Base-by-base conservation (phyloP, 805 yeast genomes). In the Komagataella pseudopastoris region DNA sequence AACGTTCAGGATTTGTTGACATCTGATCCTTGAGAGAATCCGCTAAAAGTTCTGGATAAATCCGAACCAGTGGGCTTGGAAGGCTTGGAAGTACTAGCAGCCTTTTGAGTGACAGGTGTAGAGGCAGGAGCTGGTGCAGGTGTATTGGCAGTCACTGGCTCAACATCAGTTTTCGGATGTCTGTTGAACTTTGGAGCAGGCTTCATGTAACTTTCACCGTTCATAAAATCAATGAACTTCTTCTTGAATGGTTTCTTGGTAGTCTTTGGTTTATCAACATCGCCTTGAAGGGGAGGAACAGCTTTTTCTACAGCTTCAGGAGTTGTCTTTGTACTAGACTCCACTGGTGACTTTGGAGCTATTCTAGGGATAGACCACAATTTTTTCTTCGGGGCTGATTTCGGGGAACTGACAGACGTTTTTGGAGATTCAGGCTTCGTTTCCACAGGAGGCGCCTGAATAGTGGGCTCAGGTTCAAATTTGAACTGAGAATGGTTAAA, bases 21-120 rank as follows among this genome's bases (percentile, higher is more conserved):
- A 14, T 57, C 65, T 5, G 76, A 72, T 23, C 76, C 76, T 58
- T 72, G 76, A n/a, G 72, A 68, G 57, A 72, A 72, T 3, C 72
- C 74, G 23, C 72, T 63, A 54, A 72, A 72, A 8, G 39, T 30
- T 30, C 39, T 30, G 6, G 39, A 10, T 14, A 30, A 30, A 30
- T 30, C 39, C 7, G 46, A 53, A 8, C 50, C 50, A 18, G 47
- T 49, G 10, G 48, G 46, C 12, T 36, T 52, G n/a, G 56, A 47
- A 48, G 55, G 50, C 10, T 50, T 48, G 23, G 43, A 30, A 10
- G 45, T n/a, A 23, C 39, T 47, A 18, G 49, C 44, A 22, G 44
- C 49, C 24, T 54, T 49, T 16, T 43, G 43, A n/a, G 51, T 16
- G 30, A 52, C 49, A 23, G 53, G 22, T 43, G 52, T 44, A 7